phyloP scores from a whole-genome alignment of 208 protist genomes.

The Trypanosoma avium region DNA sequence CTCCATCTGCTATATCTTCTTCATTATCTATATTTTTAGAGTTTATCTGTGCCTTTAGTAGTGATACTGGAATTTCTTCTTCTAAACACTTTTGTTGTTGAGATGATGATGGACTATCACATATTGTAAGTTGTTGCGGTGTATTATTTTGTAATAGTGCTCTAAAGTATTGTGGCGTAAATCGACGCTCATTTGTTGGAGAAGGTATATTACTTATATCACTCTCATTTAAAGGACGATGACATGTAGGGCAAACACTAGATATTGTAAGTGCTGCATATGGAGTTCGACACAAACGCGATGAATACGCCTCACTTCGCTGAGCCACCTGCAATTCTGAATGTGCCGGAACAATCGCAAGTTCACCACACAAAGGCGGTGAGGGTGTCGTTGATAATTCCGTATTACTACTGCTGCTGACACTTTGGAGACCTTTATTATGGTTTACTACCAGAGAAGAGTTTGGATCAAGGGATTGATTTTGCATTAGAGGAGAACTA shows the following conservation, averaged over 20 bases:
- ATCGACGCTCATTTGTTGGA: conserved; percentile 2
- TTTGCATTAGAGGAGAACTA: too few species aligned
- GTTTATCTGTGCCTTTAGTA: background rate
- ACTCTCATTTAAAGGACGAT: conserved; percentile 19
- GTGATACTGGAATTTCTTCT: too few species aligned
- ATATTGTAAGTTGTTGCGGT: conserved; percentile 42
- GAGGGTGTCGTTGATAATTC: background rate
- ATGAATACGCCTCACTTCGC: background rate
- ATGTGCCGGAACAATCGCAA: conserved; percentile 19
- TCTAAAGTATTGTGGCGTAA: conserved; percentile 73
- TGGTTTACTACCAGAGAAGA: too few species aligned
- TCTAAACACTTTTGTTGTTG: too few species aligned
- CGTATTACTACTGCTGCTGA: background rate
- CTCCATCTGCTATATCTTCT: too few species aligned
- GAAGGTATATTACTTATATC: background rate
- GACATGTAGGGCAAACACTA: conserved; percentile 36
- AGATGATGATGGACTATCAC: conserved; percentile 23
- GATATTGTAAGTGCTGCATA: background rate
- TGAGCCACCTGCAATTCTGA: conserved; percentile 13
- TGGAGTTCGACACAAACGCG: background rate
- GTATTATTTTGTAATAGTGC: conserved; percentile 23
- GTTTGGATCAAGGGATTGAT: too few species aligned
- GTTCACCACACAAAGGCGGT: conserved; percentile 1
- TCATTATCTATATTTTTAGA: background rate
- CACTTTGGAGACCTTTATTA: too few species aligned